phyloP scores from a whole-genome alignment of 495 filamentous ascomycete species.

The Acidiella bohemica region DNA sequence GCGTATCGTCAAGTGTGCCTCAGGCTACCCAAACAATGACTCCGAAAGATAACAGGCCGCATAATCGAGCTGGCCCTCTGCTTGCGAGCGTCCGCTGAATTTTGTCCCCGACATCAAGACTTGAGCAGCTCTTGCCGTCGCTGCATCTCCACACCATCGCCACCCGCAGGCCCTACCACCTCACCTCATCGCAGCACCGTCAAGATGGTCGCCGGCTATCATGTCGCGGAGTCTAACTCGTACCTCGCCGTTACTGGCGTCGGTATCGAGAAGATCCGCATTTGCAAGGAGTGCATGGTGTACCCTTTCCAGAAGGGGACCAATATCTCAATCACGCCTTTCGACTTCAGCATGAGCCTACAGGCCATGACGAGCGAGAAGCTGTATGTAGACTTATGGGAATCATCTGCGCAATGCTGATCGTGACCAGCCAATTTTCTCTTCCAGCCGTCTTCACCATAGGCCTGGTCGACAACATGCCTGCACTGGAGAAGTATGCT shows the following conservation, averaged over 20 bases:
- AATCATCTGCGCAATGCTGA: too few species aligned
- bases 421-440: slow-evolving; percentile 53
- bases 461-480: slow-evolving; percentile 53
- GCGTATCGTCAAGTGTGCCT: too few species aligned
- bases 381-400: slow-evolving; percentile 35
- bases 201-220: too few species aligned
- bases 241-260: slow-evolving; percentile 65
- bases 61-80: too few species aligned
- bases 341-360: slow-evolving; percentile 23
- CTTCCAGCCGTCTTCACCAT: slow-evolving; percentile 77
- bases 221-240: slow-evolving; percentile 34
- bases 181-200: too few species aligned
- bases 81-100: too few species aligned
- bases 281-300: slow-evolving; percentile 52
- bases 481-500: slow-evolving; percentile 62
- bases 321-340: slow-evolving; percentile 54
- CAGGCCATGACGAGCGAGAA: slow-evolving; percentile 72
- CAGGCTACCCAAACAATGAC: too few species aligned
- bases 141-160: too few species aligned
- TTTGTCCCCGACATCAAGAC: too few species aligned
- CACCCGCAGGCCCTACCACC: too few species aligned
- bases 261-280: slow-evolving; percentile 54
- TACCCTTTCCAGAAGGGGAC: slow-evolving; percentile 27
- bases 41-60: too few species aligned
- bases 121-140: too few species aligned